Evolutionary conservation across 345 rosid species (phyloP), one percentile per base, ranked within the genome.

Genomic region (Raphanus raphanistrum): DNA sequence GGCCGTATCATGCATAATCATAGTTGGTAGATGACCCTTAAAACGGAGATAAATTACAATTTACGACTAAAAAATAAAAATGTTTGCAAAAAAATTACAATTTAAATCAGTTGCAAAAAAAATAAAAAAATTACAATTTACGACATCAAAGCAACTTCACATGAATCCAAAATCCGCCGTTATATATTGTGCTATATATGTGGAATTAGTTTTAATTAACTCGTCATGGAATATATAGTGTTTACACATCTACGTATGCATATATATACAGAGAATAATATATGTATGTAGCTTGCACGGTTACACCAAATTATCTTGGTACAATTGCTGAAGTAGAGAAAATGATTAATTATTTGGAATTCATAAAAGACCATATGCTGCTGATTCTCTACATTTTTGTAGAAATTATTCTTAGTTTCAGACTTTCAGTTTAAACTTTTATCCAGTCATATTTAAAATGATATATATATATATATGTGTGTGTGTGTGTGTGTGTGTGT

Each of bases 121-220:
- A n/a, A n/a, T n/a, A n/a, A n/a, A n/a, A 4, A 1, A 15, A 17
- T 41, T 41, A 16, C 32, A 66, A 26, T 33, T 67, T 78, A 35
- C 45, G 69, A 32, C 81, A 65, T 27, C 62, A 25, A 65, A 41
- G 68, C 72, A 72, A 36, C 10, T 31, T 66, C 73, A 36, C 68
- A 66, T 72, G 63, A 48, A 17, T 45, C 68, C 77, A 59, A 78
- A 78, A 45, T 10, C 77, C 33, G 69, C 77, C 69, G 73, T 66
- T 72, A 58, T 43, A 64, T 76, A 21, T 70, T 35, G 31, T 63
- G 35, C 25, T 70, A 4, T n/a, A n/a, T n/a, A n/a, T 50, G n/a
- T 45, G 26, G 26, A 58, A 27, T 27, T 25, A 21, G 4, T 25
- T 58, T 58, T 12, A 0, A 59, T 5, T 59, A 27, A 27, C 33